Evolutionary conservation across 805 yeast genomes (phyloP).

Genomic region (Wickerhamomyces sydowiorum): DNA sequence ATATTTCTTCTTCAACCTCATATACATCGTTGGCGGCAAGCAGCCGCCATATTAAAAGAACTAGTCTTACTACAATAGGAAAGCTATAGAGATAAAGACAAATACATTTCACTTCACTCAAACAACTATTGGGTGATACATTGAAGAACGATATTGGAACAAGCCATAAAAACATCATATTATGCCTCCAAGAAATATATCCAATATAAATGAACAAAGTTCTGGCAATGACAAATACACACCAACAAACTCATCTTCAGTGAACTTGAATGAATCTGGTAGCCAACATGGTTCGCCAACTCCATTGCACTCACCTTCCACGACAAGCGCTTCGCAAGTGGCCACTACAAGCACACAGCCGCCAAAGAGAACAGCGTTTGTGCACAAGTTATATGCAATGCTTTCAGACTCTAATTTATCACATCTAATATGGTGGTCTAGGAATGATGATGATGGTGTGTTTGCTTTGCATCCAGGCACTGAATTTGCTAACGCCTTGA

Average conservation of each 20-base stretch:
- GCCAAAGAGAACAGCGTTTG: constrained; percentile 41
- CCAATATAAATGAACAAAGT: too few species aligned
- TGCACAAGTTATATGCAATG: constrained; percentile 60
- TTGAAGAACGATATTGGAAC: too few species aligned
- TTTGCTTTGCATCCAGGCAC: constrained; percentile 62
- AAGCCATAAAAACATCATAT: too few species aligned
- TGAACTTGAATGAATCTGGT: too few species aligned
- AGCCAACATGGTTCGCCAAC: background rate
- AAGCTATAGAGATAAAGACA: too few species aligned
- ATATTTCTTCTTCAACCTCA: background rate
- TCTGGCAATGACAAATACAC: too few species aligned
- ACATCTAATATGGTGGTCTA: constrained; percentile 61
- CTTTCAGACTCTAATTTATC: constrained; percentile 46
- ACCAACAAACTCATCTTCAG: too few species aligned
- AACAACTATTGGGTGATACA: too few species aligned
- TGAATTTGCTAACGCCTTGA: constrained; percentile 54
- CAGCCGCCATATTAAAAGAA: background rate
- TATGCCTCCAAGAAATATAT: too few species aligned
- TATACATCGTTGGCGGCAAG: background rate
- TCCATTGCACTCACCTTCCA: background rate
- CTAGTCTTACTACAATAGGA: too few species aligned
- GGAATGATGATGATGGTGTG: constrained; percentile 37
- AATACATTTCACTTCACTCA: too few species aligned
- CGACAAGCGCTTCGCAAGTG: background rate
- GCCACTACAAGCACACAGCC: background rate